These are phyloP conservation scores for Catenaria anguillulae DNA, from an alignment of 371 early-diverging fungal genomes.

Conservation along the genomic window DNA sequence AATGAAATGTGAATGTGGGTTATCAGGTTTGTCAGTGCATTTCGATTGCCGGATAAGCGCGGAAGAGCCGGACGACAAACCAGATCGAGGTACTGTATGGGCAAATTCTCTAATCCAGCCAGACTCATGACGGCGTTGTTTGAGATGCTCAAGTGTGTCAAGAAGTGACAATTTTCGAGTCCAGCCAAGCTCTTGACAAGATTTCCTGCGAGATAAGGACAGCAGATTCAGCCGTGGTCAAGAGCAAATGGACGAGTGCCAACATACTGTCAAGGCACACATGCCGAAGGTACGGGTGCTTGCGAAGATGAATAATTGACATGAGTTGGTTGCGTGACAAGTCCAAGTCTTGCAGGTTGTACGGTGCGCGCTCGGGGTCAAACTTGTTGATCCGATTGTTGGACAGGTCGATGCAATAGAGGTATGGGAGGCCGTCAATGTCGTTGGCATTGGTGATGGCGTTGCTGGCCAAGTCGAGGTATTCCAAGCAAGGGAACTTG, in stretches of 20 bases:
- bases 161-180: constrained; percentile 17
- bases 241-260: background rate
- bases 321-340: constrained; percentile 6
- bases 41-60: background rate
- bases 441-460: background rate
- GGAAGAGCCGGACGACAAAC: constrained; percentile 6
- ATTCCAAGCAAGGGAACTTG: background rate
- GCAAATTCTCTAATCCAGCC: constrained; percentile 21
- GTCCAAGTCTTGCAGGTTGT: constrained; percentile 1
- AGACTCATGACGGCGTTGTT: constrained; percentile 23
- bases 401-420: background rate
- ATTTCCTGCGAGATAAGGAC: constrained; percentile 11
- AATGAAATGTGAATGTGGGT: background rate
- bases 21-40: background rate
- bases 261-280: constrained; percentile 1
- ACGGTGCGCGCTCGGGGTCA: background rate
- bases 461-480: background rate
- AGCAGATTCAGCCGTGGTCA: too few relatives aligned
- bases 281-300: background rate
- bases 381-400: background rate
- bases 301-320: background rate
- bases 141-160: constrained; percentile 23
- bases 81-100: constrained; percentile 22
- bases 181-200: constrained; percentile 20
- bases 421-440: background rate